These are phyloP conservation scores for Aspergillus coremiiformis DNA, from an alignment of 495 filamentous ascomycete genomes.

Conservation along the genomic window DNA sequence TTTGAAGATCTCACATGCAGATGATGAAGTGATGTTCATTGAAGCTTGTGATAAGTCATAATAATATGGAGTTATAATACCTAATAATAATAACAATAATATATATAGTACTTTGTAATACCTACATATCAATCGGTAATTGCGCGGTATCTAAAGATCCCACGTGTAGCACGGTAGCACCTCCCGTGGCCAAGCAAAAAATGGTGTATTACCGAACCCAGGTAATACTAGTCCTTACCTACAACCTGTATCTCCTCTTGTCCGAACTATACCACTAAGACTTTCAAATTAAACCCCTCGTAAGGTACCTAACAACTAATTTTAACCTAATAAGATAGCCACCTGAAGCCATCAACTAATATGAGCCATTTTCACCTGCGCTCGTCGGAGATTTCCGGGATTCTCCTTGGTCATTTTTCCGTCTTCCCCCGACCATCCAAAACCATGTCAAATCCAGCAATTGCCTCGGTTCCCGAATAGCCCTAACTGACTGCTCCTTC, in stretches of 20 bases:
- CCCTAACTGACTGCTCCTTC: background rate
- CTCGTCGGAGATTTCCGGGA: background rate
- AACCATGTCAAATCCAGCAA: background rate
- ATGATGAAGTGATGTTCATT: background rate
- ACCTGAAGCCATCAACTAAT: background rate
- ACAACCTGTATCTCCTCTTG: background rate
- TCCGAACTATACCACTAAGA: background rate
- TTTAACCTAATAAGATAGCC: background rate
- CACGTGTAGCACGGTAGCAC: background rate
- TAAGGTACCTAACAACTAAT: background rate
- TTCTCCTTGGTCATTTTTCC: background rate
- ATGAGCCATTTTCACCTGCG: background rate
- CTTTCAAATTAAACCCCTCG: background rate
- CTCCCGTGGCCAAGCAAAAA: too few species aligned
- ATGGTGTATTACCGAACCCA: too few species aligned
- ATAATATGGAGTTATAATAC: too few species aligned
- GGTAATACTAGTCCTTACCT: background rate
- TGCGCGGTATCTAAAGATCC: background rate
- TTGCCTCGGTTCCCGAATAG: background rate
- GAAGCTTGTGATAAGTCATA: background rate
- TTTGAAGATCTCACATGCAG: background rate
- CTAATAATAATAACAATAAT: background rate
- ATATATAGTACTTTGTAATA: background rate
- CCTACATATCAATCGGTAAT: background rate
- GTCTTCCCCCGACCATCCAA: background rate